A percentile compares a stretch with the other conserved stretches of the same genome.
Conservation (phyloP, 1,139 yeast genomes). For the Yamadazyma epiphylla region DNA sequence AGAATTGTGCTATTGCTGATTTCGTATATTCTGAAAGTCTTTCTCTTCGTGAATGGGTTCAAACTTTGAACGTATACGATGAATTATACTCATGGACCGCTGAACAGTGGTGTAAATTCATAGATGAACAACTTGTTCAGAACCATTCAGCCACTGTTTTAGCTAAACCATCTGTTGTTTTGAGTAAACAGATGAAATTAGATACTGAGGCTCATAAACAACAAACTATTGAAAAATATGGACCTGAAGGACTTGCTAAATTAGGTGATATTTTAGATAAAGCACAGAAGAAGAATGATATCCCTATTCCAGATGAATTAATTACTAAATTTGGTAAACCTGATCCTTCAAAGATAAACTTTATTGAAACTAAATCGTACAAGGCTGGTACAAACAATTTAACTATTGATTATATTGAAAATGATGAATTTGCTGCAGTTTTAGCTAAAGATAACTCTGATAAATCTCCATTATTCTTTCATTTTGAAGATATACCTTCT, state of each 20-base stretch:
- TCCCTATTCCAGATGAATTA: conserved; percentile 68
- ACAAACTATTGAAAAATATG: conserved; percentile 50
- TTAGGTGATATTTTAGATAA: conserved; percentile 47
- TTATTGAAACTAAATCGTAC: conserved; percentile 67
- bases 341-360: conserved; percentile 69
- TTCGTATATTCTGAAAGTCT: conserved; percentile 77
- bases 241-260: conserved; percentile 56
- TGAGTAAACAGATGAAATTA: conserved; percentile 51
- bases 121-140: conserved; percentile 52
- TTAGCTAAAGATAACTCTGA: conserved; percentile 34
- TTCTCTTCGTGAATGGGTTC: conserved; percentile 52
- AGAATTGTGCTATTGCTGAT: conserved; percentile 69
- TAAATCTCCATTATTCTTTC: conserved; percentile 65
- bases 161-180: conserved; percentile 67
- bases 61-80: conserved; percentile 59
- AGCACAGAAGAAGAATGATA: conserved; percentile 69
- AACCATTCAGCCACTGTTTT: conserved; percentile 71
- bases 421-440: conserved; percentile 25
- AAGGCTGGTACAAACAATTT: conserved; percentile 38
- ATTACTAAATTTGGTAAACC: conserved; percentile 62
- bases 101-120: conserved; percentile 62
- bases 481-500: conserved; percentile 76
- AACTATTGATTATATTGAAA: conserved; percentile 11
- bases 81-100: conserved; percentile 56
- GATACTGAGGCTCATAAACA: conserved; percentile 48